These are phyloP conservation scores for Letharia lupina DNA, from an alignment of 495 filamentous ascomycete genomes.

Conservation along the genomic window DNA sequence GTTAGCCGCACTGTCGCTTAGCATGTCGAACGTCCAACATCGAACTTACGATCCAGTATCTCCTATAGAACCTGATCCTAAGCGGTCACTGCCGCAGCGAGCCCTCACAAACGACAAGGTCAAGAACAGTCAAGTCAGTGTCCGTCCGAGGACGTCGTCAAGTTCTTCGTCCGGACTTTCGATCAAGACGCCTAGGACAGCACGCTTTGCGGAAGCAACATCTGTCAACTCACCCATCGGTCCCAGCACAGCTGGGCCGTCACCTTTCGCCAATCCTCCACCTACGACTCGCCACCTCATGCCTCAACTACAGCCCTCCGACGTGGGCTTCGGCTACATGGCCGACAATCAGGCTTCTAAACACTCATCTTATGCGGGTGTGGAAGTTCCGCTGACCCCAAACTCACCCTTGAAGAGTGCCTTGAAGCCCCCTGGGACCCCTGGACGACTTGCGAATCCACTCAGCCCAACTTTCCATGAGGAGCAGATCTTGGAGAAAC, in stretches of 20 bases:
- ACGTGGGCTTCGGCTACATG: slow-evolving; percentile 90
- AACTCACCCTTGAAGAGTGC: slow-evolving; percentile 76
- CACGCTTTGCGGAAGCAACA: slow-evolving; percentile 86
- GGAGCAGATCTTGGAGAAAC: slow-evolving; percentile 73
- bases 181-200: slow-evolving; percentile 68
- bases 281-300: slow-evolving; percentile 46
- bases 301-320: slow-evolving; percentile 60
- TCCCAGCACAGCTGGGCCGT: slow-evolving; percentile 36
- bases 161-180: slow-evolving; percentile 49
- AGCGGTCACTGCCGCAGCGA: slow-evolving; percentile 5
- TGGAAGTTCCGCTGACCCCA: slow-evolving; percentile 50
- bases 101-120: slow-evolving; percentile 18
- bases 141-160: slow-evolving; percentile 32
- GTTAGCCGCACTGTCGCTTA: slow-evolving; percentile 18
- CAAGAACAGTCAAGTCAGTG: slow-evolving; percentile 15
- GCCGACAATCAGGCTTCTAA: slow-evolving; percentile 45
- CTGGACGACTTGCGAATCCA: slow-evolving; percentile 54
- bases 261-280: slow-evolving; percentile 63
- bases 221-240: slow-evolving; percentile 79
- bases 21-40: slow-evolving; percentile 24
- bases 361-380: slow-evolving; percentile 38
- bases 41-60: slow-evolving; percentile 10
- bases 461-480: slow-evolving; percentile 85
- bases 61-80: slow-evolving; percentile 16
- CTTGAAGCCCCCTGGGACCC: slow-evolving; percentile 73